Percentiles rank a stretch among this genome's conserved stretches.
These are phyloP conservation scores for Botrytis cinerea DNA, from an alignment of 2,329 filamentous ascomycete species.

Conservation along the genomic window DNA sequence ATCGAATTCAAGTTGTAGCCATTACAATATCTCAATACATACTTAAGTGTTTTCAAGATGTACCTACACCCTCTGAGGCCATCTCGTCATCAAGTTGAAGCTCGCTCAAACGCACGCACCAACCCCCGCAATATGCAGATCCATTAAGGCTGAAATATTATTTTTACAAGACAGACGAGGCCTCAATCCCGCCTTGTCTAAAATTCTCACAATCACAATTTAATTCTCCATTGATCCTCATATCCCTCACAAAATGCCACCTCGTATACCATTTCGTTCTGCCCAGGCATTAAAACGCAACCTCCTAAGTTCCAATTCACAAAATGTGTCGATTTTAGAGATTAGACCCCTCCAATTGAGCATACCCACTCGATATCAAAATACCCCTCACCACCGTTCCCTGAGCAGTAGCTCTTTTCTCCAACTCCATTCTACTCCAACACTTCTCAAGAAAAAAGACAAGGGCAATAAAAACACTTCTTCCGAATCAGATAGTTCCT, in stretches of 20 bases:
- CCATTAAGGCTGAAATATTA: constrained; percentile 24
- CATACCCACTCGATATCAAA: not conserved
- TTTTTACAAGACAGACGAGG: constrained; percentile 21
- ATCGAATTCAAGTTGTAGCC: not conserved
- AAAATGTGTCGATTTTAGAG: not conserved
- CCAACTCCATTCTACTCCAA: constrained; percentile 28
- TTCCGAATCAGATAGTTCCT: not conserved
- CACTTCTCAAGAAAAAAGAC: constrained; percentile 36
- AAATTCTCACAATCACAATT: constrained; percentile 21
- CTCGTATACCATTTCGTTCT: constrained; percentile 1
- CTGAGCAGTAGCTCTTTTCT: constrained; percentile 5
- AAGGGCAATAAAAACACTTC: constrained; percentile 26
- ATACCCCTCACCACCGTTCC: constrained; percentile 1
- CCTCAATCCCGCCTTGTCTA: constrained; percentile 27
- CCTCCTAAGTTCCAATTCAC: not conserved
- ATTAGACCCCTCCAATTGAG: not conserved
- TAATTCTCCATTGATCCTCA: not conserved
- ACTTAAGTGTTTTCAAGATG: not conserved
- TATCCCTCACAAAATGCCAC: constrained; percentile 1
- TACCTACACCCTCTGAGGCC: not conserved
- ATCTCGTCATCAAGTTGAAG: not conserved
- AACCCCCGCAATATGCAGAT: constrained; percentile 8
- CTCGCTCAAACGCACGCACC: constrained; percentile 4
- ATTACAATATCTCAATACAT: not conserved
- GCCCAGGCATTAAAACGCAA: not conserved